These are phyloP conservation scores for Trypanosoma theileri DNA, from an alignment of 208 protist genomes.

Conservation along the genomic window DNA sequence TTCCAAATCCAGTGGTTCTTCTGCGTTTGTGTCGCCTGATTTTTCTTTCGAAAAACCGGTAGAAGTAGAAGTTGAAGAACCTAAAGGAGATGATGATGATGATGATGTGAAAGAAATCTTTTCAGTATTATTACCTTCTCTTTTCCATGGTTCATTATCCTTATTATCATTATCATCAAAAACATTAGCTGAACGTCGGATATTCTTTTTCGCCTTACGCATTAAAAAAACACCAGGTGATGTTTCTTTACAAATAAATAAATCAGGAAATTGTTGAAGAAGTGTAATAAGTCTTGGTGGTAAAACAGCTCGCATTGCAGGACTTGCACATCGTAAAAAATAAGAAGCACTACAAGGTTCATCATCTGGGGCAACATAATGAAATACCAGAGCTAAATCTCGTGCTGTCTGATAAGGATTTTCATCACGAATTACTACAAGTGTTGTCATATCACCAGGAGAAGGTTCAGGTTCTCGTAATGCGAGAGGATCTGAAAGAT, in stretches of 20 bases:
- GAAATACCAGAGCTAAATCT: conserved; percentile 75
- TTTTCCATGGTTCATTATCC: not conserved
- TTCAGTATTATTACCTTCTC: not conserved
- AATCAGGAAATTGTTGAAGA: conserved; percentile 64
- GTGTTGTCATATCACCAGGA: conserved; percentile 43
- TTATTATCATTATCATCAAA: no score
- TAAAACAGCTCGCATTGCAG: conserved; percentile 73
- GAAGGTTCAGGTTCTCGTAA: conserved; percentile 46
- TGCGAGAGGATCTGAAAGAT: conserved; percentile 63
- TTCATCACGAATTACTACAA: conserved; percentile 47
- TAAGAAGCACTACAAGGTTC: conserved; percentile 59
- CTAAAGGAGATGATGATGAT: no score
- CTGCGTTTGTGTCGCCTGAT: not conserved
- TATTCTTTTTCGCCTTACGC: conserved; percentile 41
- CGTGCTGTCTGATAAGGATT: conserved; percentile 72
- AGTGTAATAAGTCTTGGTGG: conserved; percentile 70
- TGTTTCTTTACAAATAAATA: conserved; percentile 78
- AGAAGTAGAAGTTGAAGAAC: no score
- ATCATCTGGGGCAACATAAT: conserved; percentile 69
- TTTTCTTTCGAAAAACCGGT: no score
- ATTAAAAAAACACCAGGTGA: conserved; percentile 73
- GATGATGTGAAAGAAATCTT: no score
- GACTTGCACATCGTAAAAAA: conserved; percentile 71
- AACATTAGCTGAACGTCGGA: conserved; percentile 6
- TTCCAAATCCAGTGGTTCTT: conserved; percentile 30